Conservation (phyloP, 345 rosid genomes). For the Aquilaria malaccensis region DNA sequence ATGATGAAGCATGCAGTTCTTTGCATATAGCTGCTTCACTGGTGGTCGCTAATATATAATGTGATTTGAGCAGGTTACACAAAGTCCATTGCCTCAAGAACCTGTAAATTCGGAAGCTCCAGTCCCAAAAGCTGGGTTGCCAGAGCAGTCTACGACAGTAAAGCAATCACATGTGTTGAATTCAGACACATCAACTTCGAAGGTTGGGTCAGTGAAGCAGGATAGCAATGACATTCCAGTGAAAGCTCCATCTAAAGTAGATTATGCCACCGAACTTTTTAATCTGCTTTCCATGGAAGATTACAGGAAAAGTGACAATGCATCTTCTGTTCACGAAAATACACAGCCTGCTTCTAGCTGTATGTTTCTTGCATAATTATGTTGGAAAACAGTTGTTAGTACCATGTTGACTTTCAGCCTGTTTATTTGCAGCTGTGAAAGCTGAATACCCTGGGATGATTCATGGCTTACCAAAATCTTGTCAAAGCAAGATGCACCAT, state of each 20-base stretch:
- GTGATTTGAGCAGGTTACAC: constrained; percentile 23
- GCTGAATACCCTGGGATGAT: constrained; percentile 17
- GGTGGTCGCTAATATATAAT: background rate
- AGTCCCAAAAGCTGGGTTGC: constrained; percentile 17
- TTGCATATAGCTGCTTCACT: too few species aligned
- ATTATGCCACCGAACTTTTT: constrained; percentile 64
- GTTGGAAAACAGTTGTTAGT: background rate
- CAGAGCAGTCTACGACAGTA: constrained; percentile 12
- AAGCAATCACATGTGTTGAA: constrained; percentile 7
- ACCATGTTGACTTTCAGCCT: constrained; percentile 7
- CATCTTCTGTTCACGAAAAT: constrained; percentile 9
- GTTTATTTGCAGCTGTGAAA: constrained; percentile 23
- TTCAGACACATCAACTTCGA: constrained; percentile 13
- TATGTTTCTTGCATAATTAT: constrained; percentile 14
- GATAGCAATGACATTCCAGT: constrained; percentile 16
- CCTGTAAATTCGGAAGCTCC: constrained; percentile 22
- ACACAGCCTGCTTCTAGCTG: constrained; percentile 18
- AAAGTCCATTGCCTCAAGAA: constrained; percentile 21
- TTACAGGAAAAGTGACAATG: constrained; percentile 24
- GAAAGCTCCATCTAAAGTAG: constrained; percentile 32
- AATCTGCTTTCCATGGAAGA: constrained; percentile 48
- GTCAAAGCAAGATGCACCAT: constrained; percentile 18
- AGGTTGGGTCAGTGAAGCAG: constrained; percentile 19
- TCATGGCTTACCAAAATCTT: constrained; percentile 13
- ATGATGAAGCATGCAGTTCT: too few species aligned